Base-by-base conservation (phyloP, 148 eudicot species). In the Camellia lanceoleosa region DNA sequence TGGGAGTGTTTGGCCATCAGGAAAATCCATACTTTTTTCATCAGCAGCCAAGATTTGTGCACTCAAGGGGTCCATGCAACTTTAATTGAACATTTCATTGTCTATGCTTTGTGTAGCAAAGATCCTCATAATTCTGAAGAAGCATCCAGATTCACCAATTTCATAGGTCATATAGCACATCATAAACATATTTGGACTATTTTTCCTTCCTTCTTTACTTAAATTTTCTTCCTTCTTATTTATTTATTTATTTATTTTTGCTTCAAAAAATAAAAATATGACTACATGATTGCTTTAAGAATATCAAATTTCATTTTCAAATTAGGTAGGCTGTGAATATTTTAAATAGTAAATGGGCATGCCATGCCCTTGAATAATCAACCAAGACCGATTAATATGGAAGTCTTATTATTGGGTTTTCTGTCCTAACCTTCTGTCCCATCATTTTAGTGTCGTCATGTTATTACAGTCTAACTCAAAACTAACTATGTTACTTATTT, bases 11-110 rank as follows among this genome's bases (percentile, higher is more conserved):
- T 8, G 55, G 73, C 54, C 19, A 70, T 30, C 56, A 46, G 15
- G 55, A 70, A 70, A 47, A 70, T 70, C 75, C 52, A 12, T 19
- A 19, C 75, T 14, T 51, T 72, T 14, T 51, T 72, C 61, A 72
- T 51, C 61, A 30, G 60, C 75, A 72, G 61, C 75, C 61, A 20
- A 13, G 61, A 72, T 8, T 72, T 72, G 61, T 72, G 75, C 56
- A n/a, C 74, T 68, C 19, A 20, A 72, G 16, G 75, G 61, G 61
- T 23, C 75, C 59, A 72, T 5, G 42, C 18, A 12, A 72, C 43
- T 51, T 72, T 52, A 16, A 56, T 56, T 11, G 18, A 13, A 5
- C 46, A 5, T 15, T 20, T 52, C 60, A n/a, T 12, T 51, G 15
- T 72, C 30, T 52, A 51, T 10, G 15, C 54, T 71, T 71, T 19